Evolutionary conservation across 2,329 filamentous ascomycete species (phyloP).

Genomic region (Sclerotinia minor): DNA sequence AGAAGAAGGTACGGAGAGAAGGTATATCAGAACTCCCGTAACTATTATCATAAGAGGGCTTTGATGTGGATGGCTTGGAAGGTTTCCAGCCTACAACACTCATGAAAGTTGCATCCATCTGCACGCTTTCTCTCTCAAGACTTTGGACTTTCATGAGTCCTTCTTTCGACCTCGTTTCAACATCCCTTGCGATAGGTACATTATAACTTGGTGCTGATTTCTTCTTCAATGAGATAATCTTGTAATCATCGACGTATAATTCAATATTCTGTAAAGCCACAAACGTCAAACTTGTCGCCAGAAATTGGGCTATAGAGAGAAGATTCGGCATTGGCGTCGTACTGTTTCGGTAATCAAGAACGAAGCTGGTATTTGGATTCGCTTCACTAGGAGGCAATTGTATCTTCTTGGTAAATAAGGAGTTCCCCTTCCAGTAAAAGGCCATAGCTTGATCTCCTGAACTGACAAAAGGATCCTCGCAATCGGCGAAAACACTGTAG

Average conservation of each 20-base stretch:
- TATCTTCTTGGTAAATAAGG: slow-evolving; percentile 86
- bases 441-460: slow-evolving; percentile 93
- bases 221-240: slow-evolving; percentile 76
- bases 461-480: slow-evolving; percentile 94
- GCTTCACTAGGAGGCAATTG: slow-evolving; percentile 67
- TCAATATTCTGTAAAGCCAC: slow-evolving; percentile 86
- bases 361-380: slow-evolving; percentile 80
- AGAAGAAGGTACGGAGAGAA: slow-evolving; percentile 78
- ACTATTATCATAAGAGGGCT: slow-evolving; percentile 34
- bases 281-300: slow-evolving; percentile 94
- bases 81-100: slow-evolving; percentile 83
- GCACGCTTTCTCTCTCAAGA: slow-evolving; percentile 83
- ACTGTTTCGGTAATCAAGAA: slow-evolving; percentile 88
- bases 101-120: slow-evolving; percentile 91
- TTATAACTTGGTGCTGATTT: slow-evolving; percentile 77
- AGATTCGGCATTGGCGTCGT: slow-evolving; percentile 85
- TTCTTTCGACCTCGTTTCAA: slow-evolving; percentile 81
- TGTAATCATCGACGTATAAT: slow-evolving; percentile 86
- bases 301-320: slow-evolving; percentile 83
- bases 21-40: slow-evolving; percentile 56
- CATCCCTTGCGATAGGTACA: slow-evolving; percentile 71
- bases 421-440: slow-evolving; percentile 99
- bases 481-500: slow-evolving; percentile 98
- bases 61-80: slow-evolving; percentile 45
- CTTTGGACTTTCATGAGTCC: slow-evolving; percentile 81